Evolutionary conservation across 495 filamentous ascomycete genomes (phyloP), one percentile per base, ranked within the genome.

Genomic region (Xylaria nigripes): DNA sequence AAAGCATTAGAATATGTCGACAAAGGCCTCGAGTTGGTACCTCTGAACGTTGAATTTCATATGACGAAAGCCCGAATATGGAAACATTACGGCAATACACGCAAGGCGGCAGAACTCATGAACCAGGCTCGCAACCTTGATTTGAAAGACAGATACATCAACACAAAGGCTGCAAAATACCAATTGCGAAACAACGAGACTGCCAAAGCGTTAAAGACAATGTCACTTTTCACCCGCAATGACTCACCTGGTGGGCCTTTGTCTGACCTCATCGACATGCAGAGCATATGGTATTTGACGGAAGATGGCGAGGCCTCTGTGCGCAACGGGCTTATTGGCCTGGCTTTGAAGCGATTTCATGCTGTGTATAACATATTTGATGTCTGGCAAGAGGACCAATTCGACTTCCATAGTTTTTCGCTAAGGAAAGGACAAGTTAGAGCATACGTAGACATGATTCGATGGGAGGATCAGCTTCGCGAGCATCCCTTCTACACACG

Each of bases 351-450:
- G 73, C 83, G 93, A 30, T 91, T 93, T 64, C 84, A 86, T 54
- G 77, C 86, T 2, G 80, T 95, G 49, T 85, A 83, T 68, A 89
- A 92, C 70, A 90, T 97, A 53, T 97, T 99, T 61, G 92, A 96
- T 25, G 82, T 86, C 38, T 99, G 93, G 93, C 85, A 94, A 59
- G 93, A 99, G 60, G 93, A 99, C 60, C 93, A 99, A 62, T 96
- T 96, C 61, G 93, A 99, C 65, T 99, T 99, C 76, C 93, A 99
- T 72, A 87, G 82, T 68, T 99, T 97, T 72, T 96, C 91, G 7
- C 75, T 97, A 6, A 78, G 91, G 9, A 97, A 97, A 70, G 93
- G 94, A 6, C 92, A 95, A 76, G 87, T 97, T 54, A 76, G 93
- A 44, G 89, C 94, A 0, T 99, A 99, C 63, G 75, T 97, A 18